phyloP scores from a whole-genome alignment of 495 filamentous ascomycete species.

The Penicillium lividum region DNA sequence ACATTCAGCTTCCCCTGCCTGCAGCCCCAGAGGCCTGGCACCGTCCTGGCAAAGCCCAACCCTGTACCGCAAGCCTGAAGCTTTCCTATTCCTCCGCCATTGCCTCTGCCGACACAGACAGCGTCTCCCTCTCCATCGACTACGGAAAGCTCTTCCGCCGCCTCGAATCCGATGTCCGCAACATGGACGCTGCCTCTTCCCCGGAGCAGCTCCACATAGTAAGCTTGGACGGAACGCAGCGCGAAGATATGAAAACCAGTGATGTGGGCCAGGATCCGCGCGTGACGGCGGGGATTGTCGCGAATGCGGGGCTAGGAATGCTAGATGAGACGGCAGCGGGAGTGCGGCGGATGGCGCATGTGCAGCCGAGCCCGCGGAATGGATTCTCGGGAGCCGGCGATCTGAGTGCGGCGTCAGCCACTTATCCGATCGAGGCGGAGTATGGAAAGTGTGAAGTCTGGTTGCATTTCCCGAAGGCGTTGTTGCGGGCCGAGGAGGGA shows the following conservation, averaged over 20 bases:
- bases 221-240: slow-evolving; percentile 34
- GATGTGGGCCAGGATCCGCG: slow-evolving; percentile 40
- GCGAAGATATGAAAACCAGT: slow-evolving; percentile 33
- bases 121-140: slow-evolving; percentile 48
- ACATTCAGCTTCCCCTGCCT: slow-evolving; percentile 46
- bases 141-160: slow-evolving; percentile 52
- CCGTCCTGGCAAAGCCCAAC: slow-evolving; percentile 44
- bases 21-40: slow-evolving; percentile 50
- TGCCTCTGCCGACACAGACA: slow-evolving; percentile 42
- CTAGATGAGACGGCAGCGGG: slow-evolving; percentile 46
- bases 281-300: slow-evolving; percentile 40
- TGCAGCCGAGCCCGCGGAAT: slow-evolving; percentile 32
- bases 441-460: slow-evolving; percentile 44
- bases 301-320: slow-evolving; percentile 39
- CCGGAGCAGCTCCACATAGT: slow-evolving; percentile 29
- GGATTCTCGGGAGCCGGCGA: slow-evolving; percentile 28
- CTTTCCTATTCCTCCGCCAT: slow-evolving; percentile 48
- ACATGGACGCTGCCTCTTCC: slow-evolving; percentile 25
- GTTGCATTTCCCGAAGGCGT: slow-evolving; percentile 45
- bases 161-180: slow-evolving; percentile 39
- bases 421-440: slow-evolving; percentile 30
- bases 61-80: slow-evolving; percentile 45
- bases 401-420: slow-evolving; percentile 7
- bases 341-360: slow-evolving; percentile 42
- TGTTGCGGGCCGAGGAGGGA: slow-evolving; percentile 44